Evolutionary conservation across 1,284 basidiomycete genomes (phyloP), one percentile per base, ranked within the genome.

Genomic region (Agaricales sp.): DNA sequence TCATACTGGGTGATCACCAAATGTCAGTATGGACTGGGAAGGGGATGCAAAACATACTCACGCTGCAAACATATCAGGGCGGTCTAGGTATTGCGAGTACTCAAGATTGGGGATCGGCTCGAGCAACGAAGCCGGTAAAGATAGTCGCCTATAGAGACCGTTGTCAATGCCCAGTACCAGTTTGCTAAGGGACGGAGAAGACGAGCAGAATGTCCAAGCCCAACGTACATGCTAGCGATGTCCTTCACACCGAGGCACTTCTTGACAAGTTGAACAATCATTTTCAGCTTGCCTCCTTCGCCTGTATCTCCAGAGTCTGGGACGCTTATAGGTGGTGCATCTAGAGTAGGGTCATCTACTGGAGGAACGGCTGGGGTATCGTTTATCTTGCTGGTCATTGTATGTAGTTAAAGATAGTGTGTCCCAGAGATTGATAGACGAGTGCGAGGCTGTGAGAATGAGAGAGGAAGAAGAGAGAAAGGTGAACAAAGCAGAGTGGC

Each of bases 81-180:
- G 77, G 66, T 97, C 93, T 45, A 93, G 76, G 60, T 95, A 97
- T 56, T 92, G 88, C 89, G 89, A 95, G 67, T 92, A 94, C 67
- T 96, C 93, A 49, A 97, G 77, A 65, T 95, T 96, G 2, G 92
- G 92, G 58, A 93, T 78, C 3, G 92, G 92, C 61, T 95, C 92
- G 37, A 95, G 75, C 46, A 95, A 65, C 21, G 90, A 93, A 12
- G 92, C 91, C 2, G 92, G 92, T 44, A 95, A 70, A 0, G 91
- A 94, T 21, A 95, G 70, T 50, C 91, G 87, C 77, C 91, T 92
- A 53, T 21, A 26, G 46, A 50, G 47, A 48, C 39, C 44, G 39
- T 4, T 12, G 20, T 23, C 18, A 26, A 21, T 26, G 25, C 16
- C 6, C 23, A 4, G 37, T 43, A n/a, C 4, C 39, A 37, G 26